Base-by-base conservation (phyloP, 192 early-diverging fungal genomes). In the Rhizoclosmatium sp. region DNA sequence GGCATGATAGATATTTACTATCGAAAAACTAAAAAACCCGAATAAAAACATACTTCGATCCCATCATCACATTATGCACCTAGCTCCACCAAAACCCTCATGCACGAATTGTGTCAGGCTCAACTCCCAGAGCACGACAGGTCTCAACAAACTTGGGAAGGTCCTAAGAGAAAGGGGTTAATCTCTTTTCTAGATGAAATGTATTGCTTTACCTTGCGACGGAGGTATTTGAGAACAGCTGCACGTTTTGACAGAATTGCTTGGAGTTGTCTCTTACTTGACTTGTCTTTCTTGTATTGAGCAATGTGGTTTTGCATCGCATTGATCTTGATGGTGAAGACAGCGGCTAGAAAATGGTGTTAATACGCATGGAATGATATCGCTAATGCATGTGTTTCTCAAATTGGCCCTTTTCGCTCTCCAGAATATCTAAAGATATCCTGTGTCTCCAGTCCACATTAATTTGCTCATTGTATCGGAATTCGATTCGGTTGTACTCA, bases 241-340 rank as follows among this genome's bases (percentile, higher is more conserved):
- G 92, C 91, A 40, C 96, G 89, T 85, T 95, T 94, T 75, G 94
- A 92, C 59, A 95, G 84, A 81, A 92, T 88, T 65, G 88, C 87
- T 70, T 94, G 92, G 76, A 98, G 90, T 59, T 89, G 83, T 65
- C 95, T 91, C 79, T 95, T 94, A 85, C 93, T 97, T 74, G 93
- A 93, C 78, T 90, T 93, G 84, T 99, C 97, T 86, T 99, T 99
- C 69, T 84, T 87, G 83, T 95, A 88, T 45, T 87, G 85, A 59
- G 88, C 82, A 76, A 98, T 75, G 82, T 99, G 97, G 19, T 91
- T 87, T 68, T 92, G 77, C 80, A 99, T 87, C 71, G 95, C 93
- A 71, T 95, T 91, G 77, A 99, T 96, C 69, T 93, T 91, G 64
- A 96, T 91, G 31, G 94, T 96, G 85, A 95, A 91, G 46, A 97